Evolutionary conservation across 2,329 filamentous ascomycete genomes (phyloP), one percentile per base, ranked within the genome.

Genomic region (Fusarium veterinarium): DNA sequence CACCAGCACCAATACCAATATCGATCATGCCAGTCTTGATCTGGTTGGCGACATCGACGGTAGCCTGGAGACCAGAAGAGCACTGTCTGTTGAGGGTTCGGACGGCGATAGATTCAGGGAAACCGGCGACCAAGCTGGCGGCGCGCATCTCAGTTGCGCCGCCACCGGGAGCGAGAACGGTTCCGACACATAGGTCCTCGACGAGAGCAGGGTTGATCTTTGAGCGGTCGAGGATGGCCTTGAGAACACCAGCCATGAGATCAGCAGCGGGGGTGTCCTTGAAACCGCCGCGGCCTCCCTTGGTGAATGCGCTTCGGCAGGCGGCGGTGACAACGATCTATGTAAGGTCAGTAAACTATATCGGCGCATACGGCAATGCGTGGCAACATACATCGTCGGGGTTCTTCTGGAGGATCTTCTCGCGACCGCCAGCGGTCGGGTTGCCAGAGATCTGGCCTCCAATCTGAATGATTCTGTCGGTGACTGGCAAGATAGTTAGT

Each of bases 131-230:
- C 64, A 98, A 88, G 60, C 92, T 92, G 40, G 96, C 96, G 67
- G 95, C 96, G 74, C 96, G 92, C 91, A 97, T 98, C 86, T 98
- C 96, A 51, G 96, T 98, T 28, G 96, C 96, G 75, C 95, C 96
- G 76, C 95, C 96, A 70, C 96, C 96, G 38, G 95, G 95, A 23
- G 95, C 91, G 53, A 99, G 91, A 35, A 99, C 96, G 62, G 92
- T 92, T 75, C 96, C 96, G 65, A 98, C 95, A 58, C 92, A 92
- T 74, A 99, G 92, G 81, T 99, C 96, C 83, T 98, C 94, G 53
- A 99, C 94, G 40, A 96, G 88, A 41, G 86, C 86, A 28, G 96
- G 95, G 84, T 98, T 93, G 83, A 98, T 97, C 74, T 91, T 91
- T 75, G 95, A 98, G 77, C 94, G 93, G 64, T 93, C 87, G 80